Conservation (phyloP, 1,284 basidiomycete species). For the Irpex sp. region DNA sequence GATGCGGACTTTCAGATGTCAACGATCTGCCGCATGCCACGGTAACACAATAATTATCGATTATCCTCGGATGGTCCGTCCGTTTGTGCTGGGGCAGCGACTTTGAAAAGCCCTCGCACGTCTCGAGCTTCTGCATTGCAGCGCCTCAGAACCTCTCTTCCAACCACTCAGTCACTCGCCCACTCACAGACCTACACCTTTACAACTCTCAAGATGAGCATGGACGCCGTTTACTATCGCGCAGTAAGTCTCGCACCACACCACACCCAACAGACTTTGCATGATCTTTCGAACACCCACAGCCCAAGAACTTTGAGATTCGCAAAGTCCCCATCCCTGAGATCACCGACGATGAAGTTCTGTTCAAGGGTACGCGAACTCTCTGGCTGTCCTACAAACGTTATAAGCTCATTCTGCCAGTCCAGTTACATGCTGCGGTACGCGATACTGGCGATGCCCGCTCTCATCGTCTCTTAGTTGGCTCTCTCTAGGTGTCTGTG, state of each 20-base stretch:
- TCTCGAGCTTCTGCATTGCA: no score
- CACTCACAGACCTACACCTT: no score
- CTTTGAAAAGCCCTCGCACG: no score
- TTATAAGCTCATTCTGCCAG: constrained; percentile 6
- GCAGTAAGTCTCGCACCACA: constrained; percentile 26
- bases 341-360: constrained; percentile 60
- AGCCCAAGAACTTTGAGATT: constrained; percentile 65
- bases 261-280: background rate
- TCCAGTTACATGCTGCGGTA: constrained; percentile 46
- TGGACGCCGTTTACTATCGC: constrained; percentile 57
- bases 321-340: constrained; percentile 60
- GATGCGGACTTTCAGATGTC: no score
- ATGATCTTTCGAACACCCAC: background rate
- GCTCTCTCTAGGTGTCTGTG: constrained; percentile 56
- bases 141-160: no score
- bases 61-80: no score
- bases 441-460: constrained; percentile 10
- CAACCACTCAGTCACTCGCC: no score
- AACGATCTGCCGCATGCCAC: no score
- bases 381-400: background rate
- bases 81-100: no score
- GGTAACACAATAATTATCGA: no score
- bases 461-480: background rate
- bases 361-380: constrained; percentile 55
- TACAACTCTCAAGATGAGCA: constrained; percentile 18